A percentile compares a stretch with the other conserved stretches of the same genome.
Conservation (phyloP, 1,284 basidiomycete genomes). For the Chiua sp. region DNA sequence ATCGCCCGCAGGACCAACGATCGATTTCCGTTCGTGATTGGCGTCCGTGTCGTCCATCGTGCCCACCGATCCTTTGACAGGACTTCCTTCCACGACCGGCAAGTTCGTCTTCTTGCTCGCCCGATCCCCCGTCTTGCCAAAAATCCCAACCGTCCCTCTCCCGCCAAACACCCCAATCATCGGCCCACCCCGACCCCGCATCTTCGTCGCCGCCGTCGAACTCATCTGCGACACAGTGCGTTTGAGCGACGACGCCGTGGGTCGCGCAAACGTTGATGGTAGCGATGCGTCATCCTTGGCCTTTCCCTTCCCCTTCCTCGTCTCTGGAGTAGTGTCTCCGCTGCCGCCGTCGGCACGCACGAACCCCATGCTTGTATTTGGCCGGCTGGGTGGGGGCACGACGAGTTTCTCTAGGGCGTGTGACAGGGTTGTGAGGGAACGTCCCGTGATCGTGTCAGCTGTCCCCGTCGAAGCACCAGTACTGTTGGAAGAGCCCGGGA, state of each 20-base stretch:
- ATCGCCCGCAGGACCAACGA: slow-evolving; percentile 22
- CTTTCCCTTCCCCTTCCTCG: slow-evolving; percentile 19
- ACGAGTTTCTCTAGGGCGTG: slow-evolving; percentile 67
- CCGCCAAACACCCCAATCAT: slow-evolving; percentile 12
- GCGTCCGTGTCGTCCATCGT: neutral
- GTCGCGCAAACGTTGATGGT: slow-evolving; percentile 26
- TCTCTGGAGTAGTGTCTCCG: slow-evolving; percentile 22
- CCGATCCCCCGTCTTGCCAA: slow-evolving; percentile 45
- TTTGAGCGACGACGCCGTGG: slow-evolving; percentile 38
- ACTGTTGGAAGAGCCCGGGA: neutral
- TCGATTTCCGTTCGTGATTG: neutral
- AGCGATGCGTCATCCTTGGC: slow-evolving; percentile 30
- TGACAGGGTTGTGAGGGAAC: slow-evolving; percentile 52
- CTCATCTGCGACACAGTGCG: slow-evolving; percentile 21
- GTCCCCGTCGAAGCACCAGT: neutral
- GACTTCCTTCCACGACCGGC: neutral
- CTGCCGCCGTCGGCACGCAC: slow-evolving; percentile 34
- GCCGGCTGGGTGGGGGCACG: slow-evolving; percentile 60
- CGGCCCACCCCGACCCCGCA: slow-evolving; percentile 1
- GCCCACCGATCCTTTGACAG: neutral
- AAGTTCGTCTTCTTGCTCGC: slow-evolving; percentile 65
- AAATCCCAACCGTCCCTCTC: slow-evolving; percentile 28
- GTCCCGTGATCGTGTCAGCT: slow-evolving; percentile 11
- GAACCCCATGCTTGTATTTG: slow-evolving; percentile 71
- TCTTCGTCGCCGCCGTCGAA: slow-evolving; percentile 2